phyloP scores from a whole-genome alignment of 306 rosid species.

The Citrullus colocynthis region DNA sequence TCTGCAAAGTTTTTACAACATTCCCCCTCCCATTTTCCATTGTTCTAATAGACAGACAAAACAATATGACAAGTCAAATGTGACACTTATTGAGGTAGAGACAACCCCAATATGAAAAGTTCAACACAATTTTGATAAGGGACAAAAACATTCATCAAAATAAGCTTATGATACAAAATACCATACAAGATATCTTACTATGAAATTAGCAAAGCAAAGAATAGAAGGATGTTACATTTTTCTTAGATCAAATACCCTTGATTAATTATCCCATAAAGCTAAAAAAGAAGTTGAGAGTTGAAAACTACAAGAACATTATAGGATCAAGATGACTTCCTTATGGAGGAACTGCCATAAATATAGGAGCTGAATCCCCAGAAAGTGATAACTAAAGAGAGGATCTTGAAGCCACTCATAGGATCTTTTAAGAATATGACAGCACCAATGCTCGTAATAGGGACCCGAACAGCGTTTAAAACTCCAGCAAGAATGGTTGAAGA shows the following conservation, averaged over 20 bases:
- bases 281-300: not conserved
- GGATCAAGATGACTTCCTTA: constrained; percentile 11
- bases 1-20: not conserved
- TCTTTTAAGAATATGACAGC: constrained; percentile 73
- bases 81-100: not conserved
- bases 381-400: constrained; percentile 52
- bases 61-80: too few species aligned
- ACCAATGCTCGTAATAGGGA: constrained; percentile 76
- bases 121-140: not conserved
- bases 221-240: not conserved
- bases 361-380: constrained; percentile 37
- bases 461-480: constrained; percentile 74
- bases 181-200: not conserved
- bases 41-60: not conserved
- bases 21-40: not conserved
- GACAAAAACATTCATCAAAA: not conserved
- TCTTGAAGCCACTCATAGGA: constrained; percentile 67
- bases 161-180: not conserved
- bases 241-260: not conserved
- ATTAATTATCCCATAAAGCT: not conserved
- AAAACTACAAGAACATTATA: not conserved
- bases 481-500: constrained; percentile 93
- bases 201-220: not conserved
- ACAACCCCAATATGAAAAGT: not conserved
- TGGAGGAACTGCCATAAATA: constrained; percentile 54